Evolutionary conservation across 768 basidiomycete species (phyloP), one percentile per base, ranked within the genome.

Genomic region (Termitomyces sp.): DNA sequence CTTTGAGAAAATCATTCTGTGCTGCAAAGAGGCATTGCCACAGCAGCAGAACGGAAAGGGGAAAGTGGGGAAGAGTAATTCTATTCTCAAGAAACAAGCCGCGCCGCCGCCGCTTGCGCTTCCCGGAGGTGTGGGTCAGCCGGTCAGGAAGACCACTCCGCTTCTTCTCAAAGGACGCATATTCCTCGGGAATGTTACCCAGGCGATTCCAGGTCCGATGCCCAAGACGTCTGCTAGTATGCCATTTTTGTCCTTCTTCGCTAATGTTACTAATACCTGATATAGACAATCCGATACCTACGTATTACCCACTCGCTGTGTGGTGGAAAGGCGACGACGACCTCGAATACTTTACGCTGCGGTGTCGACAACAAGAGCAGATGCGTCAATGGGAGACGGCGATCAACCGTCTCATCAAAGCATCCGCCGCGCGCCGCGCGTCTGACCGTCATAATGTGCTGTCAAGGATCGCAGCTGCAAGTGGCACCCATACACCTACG

Each of bases 1-100:
- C 38, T 99, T 99, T 65, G 95, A 98, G 77, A 94, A 94, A 77
- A 99, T 99, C 73, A 94, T 99, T 64, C 82, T 98, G 23, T 99
- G 97, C 74, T 98, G 97, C 80, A 98, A 98, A 72, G 97, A 98
- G 71, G 88, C 89, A 6, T 69, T 80, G 16, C 79, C 79, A 5
- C 79, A 80, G 6, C 78, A 82, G 12, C 77, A 80, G 38, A 85
- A 81, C 61, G 79, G 82, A 26, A 83, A 81, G 43, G 85, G 83
- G 72, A 91, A 93, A 73, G 77, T 77, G 41, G 79, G 81, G 65
- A 98, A 98, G 80, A 94, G 82, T 68, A 91, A 91, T 58, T 92
- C 92, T 7, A 84, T 98, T 52, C 72, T 97, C 61, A 93, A 95
- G 80, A 96, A 95, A 74, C 89, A 89, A 63, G 72, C 77, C 26